A percentile compares a stretch with the other conserved stretches of the same genome.
phyloP scores from a whole-genome alignment of 108 stramenopile species.

The Fistulifera pelliculosa region DNA sequence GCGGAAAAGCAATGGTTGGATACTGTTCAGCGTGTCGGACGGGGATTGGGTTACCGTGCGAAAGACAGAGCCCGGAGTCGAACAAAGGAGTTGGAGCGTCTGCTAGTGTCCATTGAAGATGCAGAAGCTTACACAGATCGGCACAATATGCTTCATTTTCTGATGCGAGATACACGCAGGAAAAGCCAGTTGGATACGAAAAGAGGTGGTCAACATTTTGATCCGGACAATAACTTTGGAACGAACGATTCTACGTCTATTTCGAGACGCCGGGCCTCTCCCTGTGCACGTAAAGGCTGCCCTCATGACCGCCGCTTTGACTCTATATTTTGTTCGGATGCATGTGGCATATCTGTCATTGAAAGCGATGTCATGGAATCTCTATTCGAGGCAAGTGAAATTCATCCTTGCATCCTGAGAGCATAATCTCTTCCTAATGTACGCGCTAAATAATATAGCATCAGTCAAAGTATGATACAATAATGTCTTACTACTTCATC shows the following conservation, averaged over 20 bases:
- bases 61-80: constrained; percentile 56
- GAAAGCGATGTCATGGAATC: constrained; percentile 64
- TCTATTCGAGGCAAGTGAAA: constrained; percentile 50
- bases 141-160: constrained; percentile 81
- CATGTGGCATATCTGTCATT: constrained; percentile 59
- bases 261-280: background rate
- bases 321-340: constrained; percentile 77
- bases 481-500: too few relatives aligned
- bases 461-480: too few relatives aligned
- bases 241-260: constrained; percentile 1
- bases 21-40: constrained; percentile 36
- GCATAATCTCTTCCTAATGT: too few relatives aligned
- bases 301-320: constrained; percentile 54
- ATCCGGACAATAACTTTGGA: constrained; percentile 56
- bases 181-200: constrained; percentile 67
- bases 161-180: constrained; percentile 57
- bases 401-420: constrained; percentile 53
- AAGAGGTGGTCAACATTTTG: constrained; percentile 59
- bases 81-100: constrained; percentile 67
- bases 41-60: constrained; percentile 23
- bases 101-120: constrained; percentile 63
- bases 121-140: constrained; percentile 74
- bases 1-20: constrained; percentile 82
- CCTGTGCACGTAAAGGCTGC: constrained; percentile 48
- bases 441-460: too few relatives aligned